Evolutionary conservation across 2,329 filamentous ascomycete species (phyloP), one percentile per base, ranked within the genome.

Genomic region (Diaporthe citriasiana): DNA sequence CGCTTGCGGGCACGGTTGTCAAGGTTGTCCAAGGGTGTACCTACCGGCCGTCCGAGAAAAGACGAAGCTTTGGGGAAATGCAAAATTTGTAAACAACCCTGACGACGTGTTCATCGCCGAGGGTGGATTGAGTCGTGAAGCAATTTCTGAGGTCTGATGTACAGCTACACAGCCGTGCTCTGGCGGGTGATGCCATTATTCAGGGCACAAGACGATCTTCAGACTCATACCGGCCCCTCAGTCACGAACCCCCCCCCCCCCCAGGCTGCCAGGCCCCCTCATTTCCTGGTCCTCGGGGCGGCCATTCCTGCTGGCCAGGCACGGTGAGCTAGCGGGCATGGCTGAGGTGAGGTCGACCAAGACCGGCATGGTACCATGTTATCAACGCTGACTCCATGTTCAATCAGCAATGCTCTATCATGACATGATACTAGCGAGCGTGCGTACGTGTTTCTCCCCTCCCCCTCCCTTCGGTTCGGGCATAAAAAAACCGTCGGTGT

Each of bases 331-430:
- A 66, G 63, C 30, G 22, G 30, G 63, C 63, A 30, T 68, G 63
- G 47, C 63, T 38, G 40, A 47, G 63, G 63, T 68, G 63, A 68
- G 63, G 63, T 68, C 47, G 63, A 68, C 63, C 63, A 15, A 68
- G 63, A 68, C 33, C 33, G 63, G 63, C 63, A 68, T 68, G 63
- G 47, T 68, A 53, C 63, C 47, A 7, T 22, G n/a, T 15, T 68
- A 53, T 40, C 63, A 25, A 38, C 22, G 63, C 63, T 68, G 63
- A 68, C 63, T 68, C 63, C 47, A 68, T 22, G 45, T 40, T 27
- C 15, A 17, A 40, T 68, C 33, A 68, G 63, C 47, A 30, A 19
- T 17, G 22, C 56, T n/a, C 47, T 50, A 50, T 13, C 9, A 12
- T 50, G n/a, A 10, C 38, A 27, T 47, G 50, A 19, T 71, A 10